Conservation (phyloP, 257 asterid genomes). For the Nemophila menziesii region DNA sequence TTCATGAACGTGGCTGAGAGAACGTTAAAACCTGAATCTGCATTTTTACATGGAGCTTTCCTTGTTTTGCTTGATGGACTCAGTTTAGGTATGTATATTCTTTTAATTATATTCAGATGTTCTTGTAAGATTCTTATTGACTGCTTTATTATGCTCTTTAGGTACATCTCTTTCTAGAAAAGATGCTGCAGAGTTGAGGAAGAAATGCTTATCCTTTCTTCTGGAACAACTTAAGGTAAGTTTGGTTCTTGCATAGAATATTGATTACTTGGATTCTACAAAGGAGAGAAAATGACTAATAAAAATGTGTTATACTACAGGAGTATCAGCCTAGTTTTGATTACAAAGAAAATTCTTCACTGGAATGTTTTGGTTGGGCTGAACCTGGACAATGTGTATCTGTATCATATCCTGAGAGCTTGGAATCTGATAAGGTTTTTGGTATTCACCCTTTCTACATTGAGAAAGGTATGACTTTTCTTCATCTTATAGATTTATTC, state of each 20-base stretch:
- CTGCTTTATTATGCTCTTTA: conserved; percentile 19
- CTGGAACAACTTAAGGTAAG: conserved; percentile 59
- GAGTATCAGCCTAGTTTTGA: conserved; percentile 32
- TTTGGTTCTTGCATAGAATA: neutral
- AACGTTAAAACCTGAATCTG: conserved; percentile 52
- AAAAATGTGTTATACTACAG: no score
- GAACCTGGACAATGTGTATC: conserved; percentile 32
- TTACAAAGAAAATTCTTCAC: conserved; percentile 27
- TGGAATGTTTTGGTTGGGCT: conserved; percentile 64
- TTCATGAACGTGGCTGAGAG: conserved; percentile 49
- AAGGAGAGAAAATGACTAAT: no score
- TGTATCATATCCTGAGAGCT: conserved; percentile 24
- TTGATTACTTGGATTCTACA: no score
- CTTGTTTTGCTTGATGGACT: conserved; percentile 80
- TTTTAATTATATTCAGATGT: neutral
- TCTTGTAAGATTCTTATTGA: conserved; percentile 6
- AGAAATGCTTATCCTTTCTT: conserved; percentile 56
- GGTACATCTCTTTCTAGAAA: conserved; percentile 70
- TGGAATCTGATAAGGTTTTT: conserved; percentile 51
- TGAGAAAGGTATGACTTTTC: conserved; percentile 49
- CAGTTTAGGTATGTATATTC: conserved; percentile 59
- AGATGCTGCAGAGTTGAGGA: conserved; percentile 64
- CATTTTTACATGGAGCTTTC: conserved; percentile 75
- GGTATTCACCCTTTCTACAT: conserved; percentile 93
- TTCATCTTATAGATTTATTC: neutral